phyloP scores from a whole-genome alignment of 1,139 yeast species.

The Taphrina communis region DNA sequence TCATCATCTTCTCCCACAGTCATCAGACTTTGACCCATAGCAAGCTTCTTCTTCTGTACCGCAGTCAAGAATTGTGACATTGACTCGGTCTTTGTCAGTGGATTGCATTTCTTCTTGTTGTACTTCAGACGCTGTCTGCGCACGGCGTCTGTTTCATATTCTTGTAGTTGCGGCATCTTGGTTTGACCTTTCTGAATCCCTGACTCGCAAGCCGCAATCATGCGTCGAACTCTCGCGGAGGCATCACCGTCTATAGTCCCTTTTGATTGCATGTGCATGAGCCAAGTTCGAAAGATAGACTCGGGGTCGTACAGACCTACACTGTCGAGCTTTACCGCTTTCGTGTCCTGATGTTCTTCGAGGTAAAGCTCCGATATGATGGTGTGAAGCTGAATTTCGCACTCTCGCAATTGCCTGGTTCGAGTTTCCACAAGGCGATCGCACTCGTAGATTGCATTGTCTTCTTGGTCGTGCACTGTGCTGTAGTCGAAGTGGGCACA shows the following conservation, averaged over 20 bases:
- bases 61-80: background rate
- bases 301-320: slow-evolving; percentile 4
- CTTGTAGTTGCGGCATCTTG: slow-evolving; percentile 1
- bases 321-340: background rate
- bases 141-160: slow-evolving; percentile 15
- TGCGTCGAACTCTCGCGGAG: slow-evolving; percentile 11
- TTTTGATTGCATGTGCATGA: slow-evolving; percentile 1
- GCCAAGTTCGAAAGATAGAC: slow-evolving; percentile 19
- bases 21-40: background rate
- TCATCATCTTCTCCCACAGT: slow-evolving; percentile 7
- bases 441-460: slow-evolving; percentile 38
- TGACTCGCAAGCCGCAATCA: background rate
- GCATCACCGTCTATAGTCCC: slow-evolving; percentile 15
- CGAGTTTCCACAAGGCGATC: slow-evolving; percentile 33
- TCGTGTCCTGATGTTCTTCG: slow-evolving; percentile 9
- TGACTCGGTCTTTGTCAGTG: background rate
- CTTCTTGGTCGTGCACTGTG: slow-evolving; percentile 2
- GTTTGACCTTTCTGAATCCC: background rate
- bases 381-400: slow-evolving; percentile 22
- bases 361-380: slow-evolving; percentile 9
- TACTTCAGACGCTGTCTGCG: slow-evolving; percentile 10
- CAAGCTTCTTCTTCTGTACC: slow-evolving; percentile 3
- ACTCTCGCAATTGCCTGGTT: slow-evolving; percentile 28
- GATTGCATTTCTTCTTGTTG: slow-evolving; percentile 11
- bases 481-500: slow-evolving; percentile 41